phyloP scores from a whole-genome alignment of 345 rosid genomes.

The Reutealis trisperma region DNA sequence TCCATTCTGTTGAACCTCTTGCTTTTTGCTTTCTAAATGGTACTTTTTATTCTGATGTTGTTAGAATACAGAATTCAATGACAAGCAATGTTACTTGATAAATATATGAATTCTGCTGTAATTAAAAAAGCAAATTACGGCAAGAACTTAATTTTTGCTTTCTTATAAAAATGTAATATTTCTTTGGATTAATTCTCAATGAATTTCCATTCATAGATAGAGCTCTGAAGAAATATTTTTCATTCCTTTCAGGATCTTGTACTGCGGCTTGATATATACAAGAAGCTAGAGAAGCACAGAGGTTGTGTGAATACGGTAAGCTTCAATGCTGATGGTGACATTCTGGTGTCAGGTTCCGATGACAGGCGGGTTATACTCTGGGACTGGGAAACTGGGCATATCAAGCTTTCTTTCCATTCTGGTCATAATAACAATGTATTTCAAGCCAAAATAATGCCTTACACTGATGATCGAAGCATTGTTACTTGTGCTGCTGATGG shows the following conservation, averaged over 20 bases:
- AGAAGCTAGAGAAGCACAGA: conserved; percentile 63
- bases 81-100: not conserved
- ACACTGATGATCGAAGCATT: conserved; percentile 70
- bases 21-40: not conserved
- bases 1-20: not conserved
- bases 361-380: conserved; percentile 67
- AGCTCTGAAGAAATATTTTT: not conserved
- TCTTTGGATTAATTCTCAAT: not conserved
- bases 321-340: conserved; percentile 61
- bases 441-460: conserved; percentile 86
- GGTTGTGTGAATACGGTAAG: conserved; percentile 86
- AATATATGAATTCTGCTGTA: not conserved
- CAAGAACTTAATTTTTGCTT: too few species aligned
- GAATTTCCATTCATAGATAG: not conserved
- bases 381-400: conserved; percentile 75
- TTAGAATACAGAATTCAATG: not conserved
- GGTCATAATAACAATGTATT: conserved; percentile 76
- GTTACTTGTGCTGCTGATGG: conserved; percentile 97
- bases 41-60: not conserved
- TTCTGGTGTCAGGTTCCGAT: conserved; percentile 84
- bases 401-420: conserved; percentile 65
- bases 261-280: conserved; percentile 55
- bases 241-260: conserved; percentile 62
- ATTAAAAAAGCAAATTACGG: not conserved
- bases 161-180: not conserved